Percentiles rank a stretch among this genome's conserved stretches.
Conservation (phyloP, 176 grass and related monocot genomes). For the Canna indica region DNA sequence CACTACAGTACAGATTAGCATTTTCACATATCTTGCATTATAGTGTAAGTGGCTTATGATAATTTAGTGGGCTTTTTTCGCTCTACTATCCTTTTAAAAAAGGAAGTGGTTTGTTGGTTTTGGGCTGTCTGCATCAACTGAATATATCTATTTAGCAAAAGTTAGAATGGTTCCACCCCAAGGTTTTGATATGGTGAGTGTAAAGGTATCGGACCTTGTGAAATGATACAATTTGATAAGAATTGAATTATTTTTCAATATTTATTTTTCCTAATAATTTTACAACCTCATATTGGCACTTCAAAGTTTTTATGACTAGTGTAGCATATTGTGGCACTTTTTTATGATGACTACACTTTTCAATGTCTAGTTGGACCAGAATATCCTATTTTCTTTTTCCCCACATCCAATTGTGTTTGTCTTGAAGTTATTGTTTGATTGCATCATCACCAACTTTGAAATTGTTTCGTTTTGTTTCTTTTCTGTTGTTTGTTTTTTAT, state of each 20-base stretch:
- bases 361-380: too few relatives aligned
- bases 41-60: too few relatives aligned
- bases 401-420: too few relatives aligned
- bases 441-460: not conserved
- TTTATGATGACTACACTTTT: too few relatives aligned
- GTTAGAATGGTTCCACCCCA: not conserved
- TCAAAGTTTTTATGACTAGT: not conserved
- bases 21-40: too few relatives aligned
- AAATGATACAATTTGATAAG: not conserved
- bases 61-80: too few relatives aligned
- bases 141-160: not conserved
- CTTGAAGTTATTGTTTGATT: too few relatives aligned
- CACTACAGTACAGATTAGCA: too few relatives aligned
- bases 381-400: too few relatives aligned
- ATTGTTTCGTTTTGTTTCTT: not conserved
- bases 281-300: not conserved
- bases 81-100: too few relatives aligned
- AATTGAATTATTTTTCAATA: not conserved
- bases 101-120: not conserved
- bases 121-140: not conserved
- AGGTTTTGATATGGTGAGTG: not conserved
- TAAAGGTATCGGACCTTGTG: not conserved
- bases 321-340: too few relatives aligned
- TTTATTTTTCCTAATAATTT: not conserved
- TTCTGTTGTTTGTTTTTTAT: not conserved